Base-by-base conservation (phyloP, 1,284 basidiomycete species). In the Ganoderma sinense region DNA sequence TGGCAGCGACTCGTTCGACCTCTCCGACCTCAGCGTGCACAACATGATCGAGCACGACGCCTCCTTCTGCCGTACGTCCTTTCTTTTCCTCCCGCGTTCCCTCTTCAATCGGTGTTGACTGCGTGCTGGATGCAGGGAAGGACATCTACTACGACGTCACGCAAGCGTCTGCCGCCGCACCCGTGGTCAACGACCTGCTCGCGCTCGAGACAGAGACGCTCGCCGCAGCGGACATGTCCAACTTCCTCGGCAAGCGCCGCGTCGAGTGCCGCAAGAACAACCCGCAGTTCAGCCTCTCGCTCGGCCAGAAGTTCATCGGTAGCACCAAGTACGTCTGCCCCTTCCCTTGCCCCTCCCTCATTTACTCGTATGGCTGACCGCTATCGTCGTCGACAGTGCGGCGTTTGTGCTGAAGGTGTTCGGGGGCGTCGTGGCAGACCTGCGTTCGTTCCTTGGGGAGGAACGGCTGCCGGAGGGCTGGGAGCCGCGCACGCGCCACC, bases 11-110 rank as follows among this genome's bases (percentile, higher is more conserved):
- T 87, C 81, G 4, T 88, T 92, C 71, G 86, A 93, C 75, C 82
- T 94, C 29, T 79, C 81, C 16, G 92, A 94, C 63, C 82, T 94
- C 48, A 84, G 86, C 74, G 78, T 90, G 36, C 93, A 94, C 78
- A 94, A 93, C 72, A 89, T 89, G 13, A 94, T 94, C 69, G 93
- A 94, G 74, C 93, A 94, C 73, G 93, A 94, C 73, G 92, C 83
- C 0, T 94, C 92, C 2, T 81, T 94, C 33, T 86, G 86, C 48
- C 87, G 93, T 94, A 77, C 51, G 48, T 56, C 45, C 10, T 10
- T 20, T 20, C 10, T 60, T 18, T 31, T 45, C 23, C 36, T 36
- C 59, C 23, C 16, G 10, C 14, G 1, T 45, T 36, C 18, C 7
- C 6, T 56, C 16, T 20, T 26, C 4, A 33, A 3, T 3, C 3